These are phyloP conservation scores for Arthrobotrys conoides DNA, from an alignment of 2,329 filamentous ascomycete genomes.

Conservation along the genomic window DNA sequence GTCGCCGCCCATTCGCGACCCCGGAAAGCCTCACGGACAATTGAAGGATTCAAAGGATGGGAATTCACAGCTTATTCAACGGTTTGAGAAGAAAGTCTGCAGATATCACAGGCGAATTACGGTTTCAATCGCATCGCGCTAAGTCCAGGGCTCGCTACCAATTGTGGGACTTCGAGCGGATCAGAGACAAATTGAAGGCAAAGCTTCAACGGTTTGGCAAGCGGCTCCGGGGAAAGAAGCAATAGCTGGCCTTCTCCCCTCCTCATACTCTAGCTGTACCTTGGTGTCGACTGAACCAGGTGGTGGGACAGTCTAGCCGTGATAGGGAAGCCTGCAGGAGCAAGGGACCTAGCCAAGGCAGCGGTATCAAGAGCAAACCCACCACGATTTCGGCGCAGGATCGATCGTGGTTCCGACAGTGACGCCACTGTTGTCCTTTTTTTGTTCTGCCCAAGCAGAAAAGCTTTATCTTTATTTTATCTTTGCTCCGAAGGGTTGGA, in stretches of 20 bases:
- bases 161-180: constrained; percentile 48
- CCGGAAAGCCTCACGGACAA: neutral
- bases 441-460: neutral
- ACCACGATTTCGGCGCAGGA: constrained; percentile 27
- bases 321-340: constrained; percentile 25
- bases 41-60: neutral
- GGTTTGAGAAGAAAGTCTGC: constrained; percentile 16
- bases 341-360: constrained; percentile 21
- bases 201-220: constrained; percentile 9
- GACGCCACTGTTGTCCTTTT: constrained; percentile 12
- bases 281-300: neutral
- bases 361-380: constrained; percentile 8
- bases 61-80: neutral
- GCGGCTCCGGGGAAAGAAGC: constrained; percentile 25
- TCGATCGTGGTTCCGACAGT: constrained; percentile 25
- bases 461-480: neutral
- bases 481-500: neutral
- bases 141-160: constrained; percentile 36
- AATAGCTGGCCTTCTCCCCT: neutral
- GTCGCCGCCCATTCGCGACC: constrained; percentile 15
- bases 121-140: constrained; percentile 35
- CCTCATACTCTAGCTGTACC: neutral
- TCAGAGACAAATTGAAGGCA: constrained; percentile 12
- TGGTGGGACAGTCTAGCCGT: constrained; percentile 10
- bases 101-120: constrained; percentile 20